phyloP scores from a whole-genome alignment of 306 rosid genomes.

The Cucumis sativus region Cucumber_9930_V3 NC_026656.2:17514501-17515000 shows the following conservation, averaged over 20 bases:
- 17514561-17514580: slow-evolving; percentile 10
- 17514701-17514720: slow-evolving; percentile 9
- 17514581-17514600: not conserved
- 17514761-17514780: not conserved
- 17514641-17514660: not conserved
- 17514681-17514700: slow-evolving; percentile 1
- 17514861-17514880: not conserved
- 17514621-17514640: slow-evolving; percentile 1
- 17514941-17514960: too few species aligned
- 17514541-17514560: slow-evolving; percentile 6
- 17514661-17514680: not conserved
- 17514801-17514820: not conserved
- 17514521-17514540: not conserved
- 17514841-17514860: not conserved
- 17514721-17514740: not conserved
- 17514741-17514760: not conserved
- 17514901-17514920: too few species aligned
- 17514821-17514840: not conserved
- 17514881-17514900: not conserved
- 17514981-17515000: too few species aligned
- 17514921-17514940: too few species aligned
- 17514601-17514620: slow-evolving; percentile 1
- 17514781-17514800: not conserved
- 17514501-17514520: not conserved
- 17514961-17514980: too few species aligned